phyloP scores from a whole-genome alignment of 495 filamentous ascomycete species.

The Hypoxylon perforatum region DNA sequence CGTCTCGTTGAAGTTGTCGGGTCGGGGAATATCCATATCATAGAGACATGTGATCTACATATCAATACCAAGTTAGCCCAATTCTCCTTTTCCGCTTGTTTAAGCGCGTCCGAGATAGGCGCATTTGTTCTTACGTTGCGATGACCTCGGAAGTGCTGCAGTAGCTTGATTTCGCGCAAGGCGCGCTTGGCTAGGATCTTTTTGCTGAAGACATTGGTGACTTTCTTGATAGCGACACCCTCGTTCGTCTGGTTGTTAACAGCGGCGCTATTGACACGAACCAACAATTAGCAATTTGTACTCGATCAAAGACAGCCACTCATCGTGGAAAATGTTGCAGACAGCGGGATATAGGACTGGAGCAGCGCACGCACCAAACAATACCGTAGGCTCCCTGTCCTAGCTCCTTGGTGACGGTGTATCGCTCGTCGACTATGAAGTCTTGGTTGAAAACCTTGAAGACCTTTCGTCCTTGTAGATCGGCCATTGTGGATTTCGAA shows the following conservation, averaged over 20 bases:
- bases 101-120: background rate
- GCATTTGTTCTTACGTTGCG: slow-evolving; percentile 61
- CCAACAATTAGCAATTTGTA: slow-evolving; percentile 26
- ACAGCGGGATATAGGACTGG: background rate
- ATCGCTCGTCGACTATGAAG: slow-evolving; percentile 97
- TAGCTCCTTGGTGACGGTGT: slow-evolving; percentile 98
- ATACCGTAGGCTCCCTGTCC: slow-evolving; percentile 99
- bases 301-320: background rate
- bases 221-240: slow-evolving; percentile 99
- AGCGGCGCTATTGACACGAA: slow-evolving; percentile 74
- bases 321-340: too few species aligned
- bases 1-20: slow-evolving; percentile 98
- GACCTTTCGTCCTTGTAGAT: slow-evolving; percentile 87
- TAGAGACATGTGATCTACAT: slow-evolving; percentile 95
- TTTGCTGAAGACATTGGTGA: slow-evolving; percentile 99
- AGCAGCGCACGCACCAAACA: slow-evolving; percentile 78
- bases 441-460: slow-evolving; percentile 99
- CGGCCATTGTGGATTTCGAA: slow-evolving; percentile 65
- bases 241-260: slow-evolving; percentile 91
- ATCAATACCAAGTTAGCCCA: slow-evolving; percentile 8
- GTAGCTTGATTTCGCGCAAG: slow-evolving; percentile 95
- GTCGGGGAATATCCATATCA: slow-evolving; percentile 98
- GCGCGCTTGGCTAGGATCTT: slow-evolving; percentile 99
- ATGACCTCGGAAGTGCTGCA: slow-evolving; percentile 94
- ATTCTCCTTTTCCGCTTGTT: background rate